Percentiles rank a stretch among this genome's conserved stretches.
Conservation (phyloP, 805 yeast genomes). For the Starmerella tilneyi region DNA sequence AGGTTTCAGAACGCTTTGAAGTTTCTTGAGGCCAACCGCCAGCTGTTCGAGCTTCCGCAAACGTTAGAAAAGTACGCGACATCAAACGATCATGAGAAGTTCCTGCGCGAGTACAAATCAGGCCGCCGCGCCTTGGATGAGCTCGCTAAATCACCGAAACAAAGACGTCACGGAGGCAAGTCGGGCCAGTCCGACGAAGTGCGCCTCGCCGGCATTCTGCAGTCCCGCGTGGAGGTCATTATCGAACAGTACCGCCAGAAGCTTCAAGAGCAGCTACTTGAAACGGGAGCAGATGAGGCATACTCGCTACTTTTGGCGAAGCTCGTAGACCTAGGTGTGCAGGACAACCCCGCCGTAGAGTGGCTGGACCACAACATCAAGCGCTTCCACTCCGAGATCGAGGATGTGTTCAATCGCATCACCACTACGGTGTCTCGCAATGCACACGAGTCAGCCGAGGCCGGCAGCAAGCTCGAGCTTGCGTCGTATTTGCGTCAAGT, state of each 20-base stretch:
- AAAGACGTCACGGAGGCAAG: slow-evolving; percentile 16
- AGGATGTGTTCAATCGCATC: slow-evolving; percentile 12
- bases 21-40: slow-evolving; percentile 43
- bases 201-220: slow-evolving; percentile 41
- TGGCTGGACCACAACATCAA: slow-evolving; percentile 49
- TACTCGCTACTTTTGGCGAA: slow-evolving; percentile 38
- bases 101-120: slow-evolving; percentile 47
- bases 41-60: slow-evolving; percentile 50
- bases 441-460: slow-evolving; percentile 8
- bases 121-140: slow-evolving; percentile 35
- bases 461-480: slow-evolving; percentile 14
- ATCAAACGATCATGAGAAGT: slow-evolving; percentile 46
- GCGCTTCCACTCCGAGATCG: slow-evolving; percentile 30
- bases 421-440: slow-evolving; percentile 10
- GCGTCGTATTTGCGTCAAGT: slow-evolving; percentile 11
- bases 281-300: slow-evolving; percentile 29
- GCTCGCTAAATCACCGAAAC: slow-evolving; percentile 20
- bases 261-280: slow-evolving; percentile 42
- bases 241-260: slow-evolving; percentile 45
- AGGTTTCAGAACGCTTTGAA: slow-evolving; percentile 42
- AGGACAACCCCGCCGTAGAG: slow-evolving; percentile 52
- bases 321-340: slow-evolving; percentile 51
- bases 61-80: slow-evolving; percentile 37
- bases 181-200: slow-evolving; percentile 10
- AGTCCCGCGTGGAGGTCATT: slow-evolving; percentile 46